These are phyloP conservation scores for Phoenix dactylifera DNA, from an alignment of 176 grass and related monocot species.

Conservation along the genomic window DNA sequence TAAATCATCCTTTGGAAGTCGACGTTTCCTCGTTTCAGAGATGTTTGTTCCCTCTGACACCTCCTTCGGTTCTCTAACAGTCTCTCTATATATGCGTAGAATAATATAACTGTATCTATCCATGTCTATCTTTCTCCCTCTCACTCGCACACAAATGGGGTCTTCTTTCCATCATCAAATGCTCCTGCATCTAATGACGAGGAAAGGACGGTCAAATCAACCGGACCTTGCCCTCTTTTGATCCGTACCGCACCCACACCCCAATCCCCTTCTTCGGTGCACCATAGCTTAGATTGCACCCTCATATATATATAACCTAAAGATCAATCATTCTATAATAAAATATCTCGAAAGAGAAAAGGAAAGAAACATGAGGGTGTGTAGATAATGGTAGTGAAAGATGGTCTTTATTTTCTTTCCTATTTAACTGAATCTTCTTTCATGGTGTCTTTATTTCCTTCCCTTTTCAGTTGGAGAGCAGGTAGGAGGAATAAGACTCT, in stretches of 20 bases:
- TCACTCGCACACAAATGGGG: not conserved
- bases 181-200: conserved; percentile 16
- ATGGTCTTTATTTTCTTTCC: conserved; percentile 44
- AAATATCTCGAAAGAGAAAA: conserved; percentile 31
- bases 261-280: not conserved
- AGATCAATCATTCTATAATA: not conserved
- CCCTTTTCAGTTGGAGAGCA: conserved; percentile 67
- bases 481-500: conserved; percentile 58
- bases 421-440: conserved; percentile 30
- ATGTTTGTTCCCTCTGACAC: conserved; percentile 22
- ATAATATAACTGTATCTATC: too few relatives aligned
- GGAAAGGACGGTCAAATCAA: conserved; percentile 18
- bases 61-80: conserved; percentile 30
- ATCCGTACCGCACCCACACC: conserved; percentile 6
- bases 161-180: not conserved
- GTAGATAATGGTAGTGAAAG: conserved; percentile 82
- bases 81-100: not conserved
- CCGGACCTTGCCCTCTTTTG: conserved; percentile 25
- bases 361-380: conserved; percentile 16
- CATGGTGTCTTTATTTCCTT: conserved; percentile 47
- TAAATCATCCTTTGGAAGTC: conserved; percentile 18
- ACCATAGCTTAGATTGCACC: not conserved
- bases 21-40: conserved; percentile 36
- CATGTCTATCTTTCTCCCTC: conserved; percentile 10
- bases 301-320: too few relatives aligned